phyloP scores from a whole-genome alignment of 2,329 filamentous ascomycete genomes.

The Ophiognomonia clavigignenti-juglandacearum region DNA sequence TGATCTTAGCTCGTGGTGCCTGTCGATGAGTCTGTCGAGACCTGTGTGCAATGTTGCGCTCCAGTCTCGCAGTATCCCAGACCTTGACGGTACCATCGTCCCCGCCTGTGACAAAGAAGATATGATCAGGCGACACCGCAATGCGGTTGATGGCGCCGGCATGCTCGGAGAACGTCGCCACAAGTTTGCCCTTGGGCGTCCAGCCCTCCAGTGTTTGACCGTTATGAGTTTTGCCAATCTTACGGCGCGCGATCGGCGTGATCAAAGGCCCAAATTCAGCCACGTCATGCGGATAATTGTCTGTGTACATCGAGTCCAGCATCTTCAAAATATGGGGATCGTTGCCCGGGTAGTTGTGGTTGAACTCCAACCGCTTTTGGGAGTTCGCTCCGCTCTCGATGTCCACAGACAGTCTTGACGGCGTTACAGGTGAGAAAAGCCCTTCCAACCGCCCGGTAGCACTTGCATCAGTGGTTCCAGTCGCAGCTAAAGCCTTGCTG shows the following conservation, averaged over 20 bases:
- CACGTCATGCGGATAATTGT: conserved; percentile 63
- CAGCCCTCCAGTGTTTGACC: conserved; percentile 55
- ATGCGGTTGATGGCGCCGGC: conserved; percentile 76
- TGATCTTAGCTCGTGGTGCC: conserved; percentile 64
- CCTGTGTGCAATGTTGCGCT: conserved; percentile 84
- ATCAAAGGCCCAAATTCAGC: conserved; percentile 76
- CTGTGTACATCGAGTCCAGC: conserved; percentile 79
- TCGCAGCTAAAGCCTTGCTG: conserved; percentile 51
- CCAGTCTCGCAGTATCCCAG: conserved; percentile 86
- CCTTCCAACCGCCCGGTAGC: conserved; percentile 57
- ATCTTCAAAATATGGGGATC: conserved; percentile 64
- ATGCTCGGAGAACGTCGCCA: conserved; percentile 88
- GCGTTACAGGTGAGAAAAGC: conserved; percentile 39
- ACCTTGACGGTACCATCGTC: conserved; percentile 88
- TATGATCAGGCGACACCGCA: conserved; percentile 78
- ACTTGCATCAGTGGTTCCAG: conserved; percentile 53
- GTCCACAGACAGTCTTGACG: conserved; percentile 28
- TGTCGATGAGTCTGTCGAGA: conserved; percentile 84
- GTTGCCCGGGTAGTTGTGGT: conserved; percentile 82
- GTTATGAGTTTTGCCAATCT: conserved; percentile 43
- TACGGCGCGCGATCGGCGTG: conserved; percentile 58
- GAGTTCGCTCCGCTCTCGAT: conserved; percentile 23
- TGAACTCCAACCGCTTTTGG: conserved; percentile 49
- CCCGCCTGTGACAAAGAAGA: conserved; percentile 90
- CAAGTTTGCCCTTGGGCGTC: conserved; percentile 77